These are phyloP conservation scores for Keithomyces neogunnii DNA, from an alignment of 2,329 filamentous ascomycete genomes.

Conservation along the genomic window DNA sequence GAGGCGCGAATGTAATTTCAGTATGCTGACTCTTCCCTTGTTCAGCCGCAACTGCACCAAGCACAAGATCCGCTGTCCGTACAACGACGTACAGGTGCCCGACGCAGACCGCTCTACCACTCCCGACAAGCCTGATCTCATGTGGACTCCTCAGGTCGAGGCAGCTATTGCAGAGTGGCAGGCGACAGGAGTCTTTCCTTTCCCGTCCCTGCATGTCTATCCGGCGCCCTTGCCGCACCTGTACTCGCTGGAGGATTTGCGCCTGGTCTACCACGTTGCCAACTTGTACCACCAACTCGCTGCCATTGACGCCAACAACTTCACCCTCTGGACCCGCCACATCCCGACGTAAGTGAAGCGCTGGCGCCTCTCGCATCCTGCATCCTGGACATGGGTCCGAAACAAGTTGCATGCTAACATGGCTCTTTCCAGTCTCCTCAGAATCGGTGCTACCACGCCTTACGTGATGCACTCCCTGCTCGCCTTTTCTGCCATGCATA, in stretches of 20 bases:
- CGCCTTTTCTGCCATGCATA: constrained; percentile 88
- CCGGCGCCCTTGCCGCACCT: constrained; percentile 64
- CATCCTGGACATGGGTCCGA: not conserved
- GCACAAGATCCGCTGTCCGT: constrained; percentile 96
- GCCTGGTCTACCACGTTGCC: constrained; percentile 84
- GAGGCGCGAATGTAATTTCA: not conserved
- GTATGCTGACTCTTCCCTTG: constrained; percentile 11
- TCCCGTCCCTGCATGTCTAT: constrained; percentile 70
- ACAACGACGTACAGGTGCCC: constrained; percentile 71
- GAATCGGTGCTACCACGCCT: constrained; percentile 69
- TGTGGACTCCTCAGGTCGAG: constrained; percentile 84
- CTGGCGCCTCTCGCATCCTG: not conserved
- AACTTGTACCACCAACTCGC: constrained; percentile 78
- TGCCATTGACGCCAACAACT: constrained; percentile 66
- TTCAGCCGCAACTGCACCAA: constrained; percentile 93
- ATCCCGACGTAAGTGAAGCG: constrained; percentile 69
- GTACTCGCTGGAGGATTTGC: constrained; percentile 70
- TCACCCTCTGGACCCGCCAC: constrained; percentile 87
- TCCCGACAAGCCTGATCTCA: constrained; percentile 59
- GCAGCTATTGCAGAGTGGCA: constrained; percentile 75
- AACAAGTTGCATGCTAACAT: not conserved
- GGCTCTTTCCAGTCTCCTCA: constrained; percentile 38
- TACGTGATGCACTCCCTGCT: constrained; percentile 94
- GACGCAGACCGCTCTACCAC: constrained; percentile 53
- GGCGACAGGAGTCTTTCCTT: constrained; percentile 75